Percentiles rank a stretch among this genome's conserved stretches.
These are phyloP conservation scores for Mallotus japonicus DNA, from an alignment of 441 rosid species.

Conservation along the genomic window DNA sequence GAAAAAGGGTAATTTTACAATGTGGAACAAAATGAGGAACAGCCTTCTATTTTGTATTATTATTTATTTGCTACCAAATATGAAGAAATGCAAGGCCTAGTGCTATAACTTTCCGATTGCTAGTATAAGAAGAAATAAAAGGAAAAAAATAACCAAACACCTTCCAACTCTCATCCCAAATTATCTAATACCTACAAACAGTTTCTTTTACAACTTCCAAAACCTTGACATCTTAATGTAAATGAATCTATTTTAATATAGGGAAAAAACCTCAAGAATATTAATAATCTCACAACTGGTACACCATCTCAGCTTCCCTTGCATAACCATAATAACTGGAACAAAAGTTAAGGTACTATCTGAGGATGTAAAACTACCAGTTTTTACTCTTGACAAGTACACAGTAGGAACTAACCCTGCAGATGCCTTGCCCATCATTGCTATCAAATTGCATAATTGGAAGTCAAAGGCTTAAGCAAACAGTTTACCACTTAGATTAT, in stretches of 20 bases:
- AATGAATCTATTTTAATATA: not conserved
- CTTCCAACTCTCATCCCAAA: not conserved
- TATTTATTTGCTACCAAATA: not conserved
- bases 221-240: not conserved
- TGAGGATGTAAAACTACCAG: not conserved
- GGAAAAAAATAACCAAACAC: not conserved
- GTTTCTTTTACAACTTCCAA: not conserved
- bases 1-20: not conserved
- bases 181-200: not conserved
- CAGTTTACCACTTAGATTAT: not conserved
- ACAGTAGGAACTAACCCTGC: not conserved
- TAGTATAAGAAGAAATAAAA: not conserved
- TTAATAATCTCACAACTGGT: no score
- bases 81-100: not conserved
- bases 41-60: not conserved
- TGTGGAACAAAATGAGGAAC: not conserved
- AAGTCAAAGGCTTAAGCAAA: not conserved
- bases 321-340: not conserved
- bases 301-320: not conserved
- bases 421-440: not conserved
- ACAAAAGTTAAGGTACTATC: not conserved
- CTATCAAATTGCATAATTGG: not conserved
- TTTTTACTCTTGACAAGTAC: not conserved
- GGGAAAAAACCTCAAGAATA: not conserved
- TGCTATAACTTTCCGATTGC: not conserved